These are phyloP conservation scores for Fagopyrum homotropicum DNA, from an alignment of 148 eudicot genomes.

Conservation along the genomic window DNA sequence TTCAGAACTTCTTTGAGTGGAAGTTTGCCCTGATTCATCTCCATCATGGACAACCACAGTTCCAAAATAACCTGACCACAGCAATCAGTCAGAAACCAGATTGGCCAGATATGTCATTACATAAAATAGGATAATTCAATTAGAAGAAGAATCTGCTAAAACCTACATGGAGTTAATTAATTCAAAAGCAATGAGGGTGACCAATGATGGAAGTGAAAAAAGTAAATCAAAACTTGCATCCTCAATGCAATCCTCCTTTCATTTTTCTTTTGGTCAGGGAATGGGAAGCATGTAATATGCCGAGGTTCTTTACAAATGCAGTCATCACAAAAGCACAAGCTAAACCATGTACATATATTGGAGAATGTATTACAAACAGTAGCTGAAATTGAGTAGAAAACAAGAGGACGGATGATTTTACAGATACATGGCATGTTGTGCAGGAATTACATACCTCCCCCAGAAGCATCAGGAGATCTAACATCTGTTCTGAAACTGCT, in stretches of 20 bases:
- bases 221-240: background rate
- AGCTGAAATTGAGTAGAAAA: background rate
- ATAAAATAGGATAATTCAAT: background rate
- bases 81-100: background rate
- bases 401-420: background rate
- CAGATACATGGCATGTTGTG: background rate
- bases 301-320: too few species aligned
- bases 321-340: background rate
- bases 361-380: background rate
- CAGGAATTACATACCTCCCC: slow-evolving; percentile 41
- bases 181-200: background rate
- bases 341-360: background rate
- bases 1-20: slow-evolving; percentile 21
- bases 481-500: slow-evolving; percentile 25
- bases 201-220: background rate
- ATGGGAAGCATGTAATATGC: too few species aligned
- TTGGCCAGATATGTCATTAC: background rate
- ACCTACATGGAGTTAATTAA: background rate
- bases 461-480: slow-evolving; percentile 32
- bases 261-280: background rate
- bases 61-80: slow-evolving; percentile 69
- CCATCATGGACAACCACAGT: slow-evolving; percentile 75
- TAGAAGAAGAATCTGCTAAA: background rate
- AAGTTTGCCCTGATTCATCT: slow-evolving; percentile 39
- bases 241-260: background rate